Percentiles rank a stretch among this genome's conserved stretches.
Conservation (phyloP, 139 green algal species). For the Chlorokybus atmophyticus region DNA sequence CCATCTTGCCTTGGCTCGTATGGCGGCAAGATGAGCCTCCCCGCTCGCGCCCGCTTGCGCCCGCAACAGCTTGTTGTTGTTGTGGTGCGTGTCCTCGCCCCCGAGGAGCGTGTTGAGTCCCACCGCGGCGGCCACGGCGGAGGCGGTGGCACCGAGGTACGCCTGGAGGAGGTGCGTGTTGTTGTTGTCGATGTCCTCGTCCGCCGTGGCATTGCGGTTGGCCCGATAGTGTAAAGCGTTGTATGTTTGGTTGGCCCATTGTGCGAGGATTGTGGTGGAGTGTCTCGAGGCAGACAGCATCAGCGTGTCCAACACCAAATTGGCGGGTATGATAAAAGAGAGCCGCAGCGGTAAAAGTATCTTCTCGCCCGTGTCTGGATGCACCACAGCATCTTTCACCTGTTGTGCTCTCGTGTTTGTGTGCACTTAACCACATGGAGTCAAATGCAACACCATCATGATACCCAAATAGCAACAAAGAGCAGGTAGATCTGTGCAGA, state of each 20-base stretch:
- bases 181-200: too few relatives aligned
- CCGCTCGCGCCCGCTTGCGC: background rate
- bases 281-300: slow-evolving; percentile 11
- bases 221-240: slow-evolving; percentile 18
- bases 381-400: background rate
- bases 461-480: background rate
- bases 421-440: background rate
- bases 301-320: slow-evolving; percentile 11
- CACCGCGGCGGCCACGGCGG: slow-evolving; percentile 8
- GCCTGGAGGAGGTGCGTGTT: background rate
- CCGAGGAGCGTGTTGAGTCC: slow-evolving; percentile 7
- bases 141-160: slow-evolving; percentile 12
- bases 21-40: background rate
- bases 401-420: background rate
- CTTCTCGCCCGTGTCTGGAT: slow-evolving; percentile 17
- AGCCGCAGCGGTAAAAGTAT: slow-evolving; percentile 16
- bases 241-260: slow-evolving; percentile 22
- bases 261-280: slow-evolving; percentile 6
- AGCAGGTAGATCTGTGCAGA: background rate
- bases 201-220: slow-evolving; percentile 13
- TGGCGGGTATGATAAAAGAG: slow-evolving; percentile 17
- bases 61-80: too few relatives aligned
- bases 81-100: too few relatives aligned
- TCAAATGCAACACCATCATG: background rate
- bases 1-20: too few relatives aligned